Percentiles rank a stretch among this genome's conserved stretches.
Evolutionary conservation across 2,329 filamentous ascomycete genomes (phyloP).

Genomic region (Diaporthe sp.): DNA sequence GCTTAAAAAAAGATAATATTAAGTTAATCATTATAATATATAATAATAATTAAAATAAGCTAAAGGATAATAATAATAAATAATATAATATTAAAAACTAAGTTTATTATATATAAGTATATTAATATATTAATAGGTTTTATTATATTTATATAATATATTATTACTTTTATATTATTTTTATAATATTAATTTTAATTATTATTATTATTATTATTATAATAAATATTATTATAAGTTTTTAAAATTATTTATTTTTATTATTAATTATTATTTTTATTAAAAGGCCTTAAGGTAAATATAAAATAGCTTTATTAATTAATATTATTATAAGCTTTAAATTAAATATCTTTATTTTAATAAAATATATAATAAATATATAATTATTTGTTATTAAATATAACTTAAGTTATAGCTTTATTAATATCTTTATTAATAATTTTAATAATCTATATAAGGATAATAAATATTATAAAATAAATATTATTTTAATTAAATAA

Average conservation of each 20-base stretch:
- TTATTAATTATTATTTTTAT: not conserved
- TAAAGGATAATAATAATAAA: not conserved
- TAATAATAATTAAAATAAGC: accelerated
- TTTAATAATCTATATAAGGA: not conserved
- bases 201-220: not conserved
- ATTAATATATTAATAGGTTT: not conserved
- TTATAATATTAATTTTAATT: not conserved
- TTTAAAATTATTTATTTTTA: not conserved
- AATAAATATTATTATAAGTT: not conserved
- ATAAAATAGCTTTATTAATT: not conserved
- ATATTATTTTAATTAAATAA: not conserved
- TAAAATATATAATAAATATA: not conserved
- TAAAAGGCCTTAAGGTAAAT: accelerated
- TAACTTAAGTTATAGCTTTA: not conserved
- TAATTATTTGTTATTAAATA: not conserved
- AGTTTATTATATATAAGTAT: not conserved
- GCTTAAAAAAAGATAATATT: not conserved
- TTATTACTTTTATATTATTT: not conserved
- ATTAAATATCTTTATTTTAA: not conserved
- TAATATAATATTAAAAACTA: accelerated
- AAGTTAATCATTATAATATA: not conserved
- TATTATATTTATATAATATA: not conserved
- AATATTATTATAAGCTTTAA: not conserved
- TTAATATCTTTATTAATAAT: not conserved
- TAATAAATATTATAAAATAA: not conserved